phyloP scores from a whole-genome alignment of 2,329 filamentous ascomycete species.

The Mollisia scopiformis region DNA sequence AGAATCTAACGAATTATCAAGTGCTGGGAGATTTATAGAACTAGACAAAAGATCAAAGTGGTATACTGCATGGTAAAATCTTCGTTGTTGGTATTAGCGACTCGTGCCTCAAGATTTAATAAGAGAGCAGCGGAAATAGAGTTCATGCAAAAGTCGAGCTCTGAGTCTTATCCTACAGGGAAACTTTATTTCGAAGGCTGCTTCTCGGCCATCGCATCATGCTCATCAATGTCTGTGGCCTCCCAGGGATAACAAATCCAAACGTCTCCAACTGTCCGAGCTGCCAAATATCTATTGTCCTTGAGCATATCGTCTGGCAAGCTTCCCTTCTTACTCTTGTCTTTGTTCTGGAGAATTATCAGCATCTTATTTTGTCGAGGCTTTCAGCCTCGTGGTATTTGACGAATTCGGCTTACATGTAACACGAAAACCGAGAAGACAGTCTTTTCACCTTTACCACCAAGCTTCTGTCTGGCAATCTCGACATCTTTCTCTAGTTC shows the following conservation, averaged over 20 bases:
- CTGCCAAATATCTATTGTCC: slow-evolving; percentile 77
- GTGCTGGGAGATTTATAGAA: too few species aligned
- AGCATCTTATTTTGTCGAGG: slow-evolving; percentile 2
- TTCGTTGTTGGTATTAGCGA: too few species aligned
- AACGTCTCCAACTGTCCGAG: slow-evolving; percentile 85
- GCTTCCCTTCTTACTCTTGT: slow-evolving; percentile 91
- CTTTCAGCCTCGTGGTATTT: not conserved
- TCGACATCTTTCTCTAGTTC: slow-evolving; percentile 96
- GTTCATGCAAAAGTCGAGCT: not conserved
- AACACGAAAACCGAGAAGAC: slow-evolving; percentile 94
- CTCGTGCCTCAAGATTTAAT: too few species aligned
- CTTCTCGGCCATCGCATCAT: slow-evolving; percentile 68
- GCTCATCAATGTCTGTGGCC: slow-evolving; percentile 90
- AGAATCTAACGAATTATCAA: too few species aligned
- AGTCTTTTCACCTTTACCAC: slow-evolving; percentile 74
- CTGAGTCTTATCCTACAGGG: not conserved
- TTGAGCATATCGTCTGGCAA: slow-evolving; percentile 79
- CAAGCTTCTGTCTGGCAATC: slow-evolving; percentile 73
- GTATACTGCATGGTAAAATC: too few species aligned
- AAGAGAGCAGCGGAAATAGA: too few species aligned
- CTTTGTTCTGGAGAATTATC: slow-evolving; percentile 73
- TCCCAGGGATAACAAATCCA: slow-evolving; percentile 99
- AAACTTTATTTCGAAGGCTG: slow-evolving; percentile 23
- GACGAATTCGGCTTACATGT: slow-evolving; percentile 59
- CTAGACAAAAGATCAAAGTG: too few species aligned